Percentiles rank a stretch among this genome's conserved stretches.
phyloP scores from a whole-genome alignment of 805 yeast species.

The Metschnikowia colocasiae region DNA sequence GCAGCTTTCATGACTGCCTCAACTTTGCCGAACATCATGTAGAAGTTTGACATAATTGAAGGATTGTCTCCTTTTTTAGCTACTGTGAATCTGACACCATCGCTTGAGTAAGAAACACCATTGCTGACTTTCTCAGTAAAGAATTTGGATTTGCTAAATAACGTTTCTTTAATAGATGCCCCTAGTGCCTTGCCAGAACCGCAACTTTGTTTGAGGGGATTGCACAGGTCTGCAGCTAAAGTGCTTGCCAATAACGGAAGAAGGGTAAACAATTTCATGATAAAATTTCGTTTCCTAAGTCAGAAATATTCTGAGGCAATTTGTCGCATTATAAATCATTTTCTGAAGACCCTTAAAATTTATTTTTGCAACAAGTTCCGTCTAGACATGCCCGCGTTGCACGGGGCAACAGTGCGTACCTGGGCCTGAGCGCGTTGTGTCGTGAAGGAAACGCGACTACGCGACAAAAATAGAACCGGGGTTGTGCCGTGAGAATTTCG shows the following conservation, averaged over 20 bases:
- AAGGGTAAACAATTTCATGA: background rate
- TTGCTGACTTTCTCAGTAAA: conserved; percentile 36
- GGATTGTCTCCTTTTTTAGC: conserved; percentile 72
- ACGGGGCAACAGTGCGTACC: background rate
- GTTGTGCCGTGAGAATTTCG: background rate
- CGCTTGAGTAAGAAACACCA: conserved; percentile 36
- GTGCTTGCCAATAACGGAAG: background rate
- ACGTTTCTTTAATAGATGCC: conserved; percentile 10
- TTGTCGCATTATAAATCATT: background rate
- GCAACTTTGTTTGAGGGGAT: conserved; percentile 10
- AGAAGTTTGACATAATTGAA: conserved; percentile 68
- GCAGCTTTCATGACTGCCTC: conserved; percentile 73
- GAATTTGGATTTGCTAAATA: conserved; percentile 6
- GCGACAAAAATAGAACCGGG: background rate
- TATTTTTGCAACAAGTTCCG: background rate
- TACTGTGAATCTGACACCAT: conserved; percentile 64
- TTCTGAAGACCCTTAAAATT: background rate
- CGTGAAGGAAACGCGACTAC: conserved; percentile 1
- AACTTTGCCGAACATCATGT: conserved; percentile 84
- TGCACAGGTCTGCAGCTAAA: conserved; percentile 6
- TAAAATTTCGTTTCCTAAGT: background rate
- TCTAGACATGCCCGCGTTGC: background rate
- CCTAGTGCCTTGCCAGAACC: conserved; percentile 11
- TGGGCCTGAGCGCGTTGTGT: background rate
- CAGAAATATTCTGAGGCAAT: background rate